Evolutionary conservation across 2,329 filamentous ascomycete genomes (phyloP).

Genomic region (Fusarium bactridioides): DNA sequence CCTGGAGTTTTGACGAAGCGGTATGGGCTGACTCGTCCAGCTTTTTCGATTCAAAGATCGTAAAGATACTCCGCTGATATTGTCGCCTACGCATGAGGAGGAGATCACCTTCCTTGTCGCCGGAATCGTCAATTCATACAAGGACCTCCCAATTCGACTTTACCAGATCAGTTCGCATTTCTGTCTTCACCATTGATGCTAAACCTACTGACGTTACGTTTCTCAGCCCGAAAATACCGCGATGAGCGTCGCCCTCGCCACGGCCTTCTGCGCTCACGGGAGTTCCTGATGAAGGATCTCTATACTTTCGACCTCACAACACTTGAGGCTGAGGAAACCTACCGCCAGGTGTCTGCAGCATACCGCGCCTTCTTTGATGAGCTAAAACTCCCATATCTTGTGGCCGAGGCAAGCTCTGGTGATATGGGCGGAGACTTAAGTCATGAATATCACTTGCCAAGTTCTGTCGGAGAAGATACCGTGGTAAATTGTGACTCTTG

Average conservation of each 20-base stretch:
- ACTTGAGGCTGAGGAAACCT: slow-evolving; percentile 79
- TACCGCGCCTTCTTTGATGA: slow-evolving; percentile 84
- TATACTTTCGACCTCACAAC: slow-evolving; percentile 87
- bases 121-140: slow-evolving; percentile 79
- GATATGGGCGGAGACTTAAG: slow-evolving; percentile 93
- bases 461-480: slow-evolving; percentile 82
- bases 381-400: slow-evolving; percentile 81
- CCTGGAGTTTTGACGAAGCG: background rate
- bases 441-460: slow-evolving; percentile 92
- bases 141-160: slow-evolving; percentile 82
- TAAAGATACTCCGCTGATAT: slow-evolving; percentile 75
- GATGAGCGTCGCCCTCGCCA: slow-evolving; percentile 91
- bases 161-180: slow-evolving; percentile 80
- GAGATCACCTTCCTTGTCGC: slow-evolving; percentile 88
- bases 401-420: slow-evolving; percentile 92
- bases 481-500: slow-evolving; percentile 80
- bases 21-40: slow-evolving; percentile 54
- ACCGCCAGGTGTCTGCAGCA: slow-evolving; percentile 74
- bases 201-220: slow-evolving; percentile 33
- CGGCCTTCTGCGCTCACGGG: slow-evolving; percentile 84
- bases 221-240: slow-evolving; percentile 84
- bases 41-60: slow-evolving; percentile 84
- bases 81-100: slow-evolving; percentile 95
- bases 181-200: background rate
- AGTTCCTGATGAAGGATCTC: slow-evolving; percentile 98